phyloP scores from a whole-genome alignment of 169 alveolate genomes.

The Theileria parva region DNA sequence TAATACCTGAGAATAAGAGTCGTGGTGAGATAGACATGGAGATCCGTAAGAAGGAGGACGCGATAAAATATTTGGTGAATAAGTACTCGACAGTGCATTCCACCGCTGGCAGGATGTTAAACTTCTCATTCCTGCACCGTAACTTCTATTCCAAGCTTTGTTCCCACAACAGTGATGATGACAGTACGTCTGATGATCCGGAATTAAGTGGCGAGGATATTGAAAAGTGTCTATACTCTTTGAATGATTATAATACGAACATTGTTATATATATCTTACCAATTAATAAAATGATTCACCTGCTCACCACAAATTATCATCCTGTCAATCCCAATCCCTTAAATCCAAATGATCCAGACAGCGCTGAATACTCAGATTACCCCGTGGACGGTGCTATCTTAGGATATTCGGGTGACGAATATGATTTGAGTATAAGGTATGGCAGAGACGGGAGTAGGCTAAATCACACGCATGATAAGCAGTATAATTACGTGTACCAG shows the following conservation, averaged over 20 bases:
- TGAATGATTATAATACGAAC: conserved; percentile 87
- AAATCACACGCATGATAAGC: conserved; percentile 87
- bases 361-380: too few relatives aligned
- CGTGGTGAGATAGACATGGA: conserved; percentile 74
- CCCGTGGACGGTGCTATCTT: too few relatives aligned
- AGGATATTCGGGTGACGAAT: conserved; percentile 6
- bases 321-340: conserved; percentile 74
- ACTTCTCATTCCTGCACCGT: conserved; percentile 66
- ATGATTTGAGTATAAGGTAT: conserved; percentile 73
- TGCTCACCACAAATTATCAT: conserved; percentile 71
- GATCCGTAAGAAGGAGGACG: conserved; percentile 77
- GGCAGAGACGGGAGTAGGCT: conserved; percentile 84
- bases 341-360: background rate
- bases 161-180: conserved; percentile 5
- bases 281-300: conserved; percentile 81
- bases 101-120: conserved; percentile 38
- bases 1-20: conserved; percentile 70
- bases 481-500: conserved; percentile 87
- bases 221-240: conserved; percentile 87
- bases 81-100: conserved; percentile 64
- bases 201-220: conserved; percentile 84
- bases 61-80: conserved; percentile 65
- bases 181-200: conserved; percentile 48
- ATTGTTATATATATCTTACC: conserved; percentile 82
- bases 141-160: conserved; percentile 13